These are phyloP conservation scores for Saccharomycopsis sp. DNA, from an alignment of 805 yeast species.

Conservation along the genomic window DNA sequence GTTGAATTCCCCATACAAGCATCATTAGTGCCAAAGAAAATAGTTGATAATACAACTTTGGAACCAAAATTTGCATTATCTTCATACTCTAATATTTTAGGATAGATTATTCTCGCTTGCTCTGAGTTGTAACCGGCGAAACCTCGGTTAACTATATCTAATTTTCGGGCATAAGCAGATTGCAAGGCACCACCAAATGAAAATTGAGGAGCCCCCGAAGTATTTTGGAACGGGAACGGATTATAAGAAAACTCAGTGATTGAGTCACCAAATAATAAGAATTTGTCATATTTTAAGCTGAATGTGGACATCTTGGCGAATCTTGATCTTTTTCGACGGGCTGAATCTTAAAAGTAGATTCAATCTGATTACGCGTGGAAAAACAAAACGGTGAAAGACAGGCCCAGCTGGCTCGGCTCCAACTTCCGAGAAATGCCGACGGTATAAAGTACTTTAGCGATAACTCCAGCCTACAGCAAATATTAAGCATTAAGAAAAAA, in stretches of 20 bases:
- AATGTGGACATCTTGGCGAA: conserved; percentile 25
- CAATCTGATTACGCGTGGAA: too few relatives aligned
- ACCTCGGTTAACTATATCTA: conserved; percentile 71
- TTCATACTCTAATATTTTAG: conserved; percentile 45
- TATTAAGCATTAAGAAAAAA: too few relatives aligned
- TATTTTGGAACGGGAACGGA: conserved; percentile 25
- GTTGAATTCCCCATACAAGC: conserved; percentile 36
- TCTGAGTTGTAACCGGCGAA: conserved; percentile 68
- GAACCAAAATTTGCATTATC: conserved; percentile 28
- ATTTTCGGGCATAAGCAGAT: conserved; percentile 46
- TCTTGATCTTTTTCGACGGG: too few relatives aligned
- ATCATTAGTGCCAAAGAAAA: conserved; percentile 84
- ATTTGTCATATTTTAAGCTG: conserved; percentile 33
- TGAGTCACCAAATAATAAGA: conserved; percentile 66
- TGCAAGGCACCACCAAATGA: conserved; percentile 45
- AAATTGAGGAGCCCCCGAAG: conserved; percentile 29
- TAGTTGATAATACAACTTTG: conserved; percentile 38
- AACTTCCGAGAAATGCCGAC: too few relatives aligned
- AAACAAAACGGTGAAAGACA: too few relatives aligned
- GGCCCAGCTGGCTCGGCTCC: too few relatives aligned
- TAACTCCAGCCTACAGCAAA: too few relatives aligned
- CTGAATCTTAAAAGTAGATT: too few relatives aligned
- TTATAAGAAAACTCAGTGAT: conserved; percentile 50
- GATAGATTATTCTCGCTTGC: conserved; percentile 46
- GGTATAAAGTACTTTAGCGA: too few relatives aligned